Evolutionary conservation across 495 filamentous ascomycete species (phyloP), one percentile per base, ranked within the genome.

Genomic region (Penicillium riverlandense): DNA sequence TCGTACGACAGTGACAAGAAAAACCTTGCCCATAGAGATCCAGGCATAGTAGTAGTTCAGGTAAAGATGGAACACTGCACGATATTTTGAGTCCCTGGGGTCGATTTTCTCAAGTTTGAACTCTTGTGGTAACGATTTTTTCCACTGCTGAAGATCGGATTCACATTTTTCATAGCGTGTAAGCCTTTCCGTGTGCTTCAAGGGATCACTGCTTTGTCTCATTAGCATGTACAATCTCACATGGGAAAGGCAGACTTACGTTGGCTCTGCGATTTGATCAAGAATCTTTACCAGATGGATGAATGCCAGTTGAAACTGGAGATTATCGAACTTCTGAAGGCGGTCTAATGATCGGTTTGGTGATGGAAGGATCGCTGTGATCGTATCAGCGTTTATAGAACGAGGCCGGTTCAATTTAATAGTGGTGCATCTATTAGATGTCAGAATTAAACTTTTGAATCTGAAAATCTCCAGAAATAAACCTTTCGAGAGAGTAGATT

Each of bases 401-500:
- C 54, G 41, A 15, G 57, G 54, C n/a, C 49, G 34, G 28, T 52
- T 57, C 22, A 61, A 34, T 28, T 58, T 58, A 22, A 55, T 30
- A 10, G 48, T 45, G 2, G 49, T 52, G 13, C 45, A 54, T 7
- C 54, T 61, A 42, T 38, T n/a, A n/a, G n/a, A n/a, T n/a, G n/a
- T n/a, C n/a, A n/a, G n/a, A n/a, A n/a, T n/a, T n/a, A n/a, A n/a
- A n/a, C n/a, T n/a, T n/a, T n/a, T 22, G 16, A 29, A 38, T 13
- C 9, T 8, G 8, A 28, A 29, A 14, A 8, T 11, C 33, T 11
- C 8, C 8, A 16, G 4, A 12, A 14, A 31, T 48, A 9, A 8
- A 54, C 58, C 58, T 44, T 46, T 62, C 58, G 11, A 62, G 47
- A 8, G 55, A 57, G 38, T 59, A 62, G 0, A 62, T 49, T 1